These are phyloP conservation scores for Berberis vulgaris DNA, from an alignment of 164 flowering plant species.

Conservation along the genomic window DNA sequence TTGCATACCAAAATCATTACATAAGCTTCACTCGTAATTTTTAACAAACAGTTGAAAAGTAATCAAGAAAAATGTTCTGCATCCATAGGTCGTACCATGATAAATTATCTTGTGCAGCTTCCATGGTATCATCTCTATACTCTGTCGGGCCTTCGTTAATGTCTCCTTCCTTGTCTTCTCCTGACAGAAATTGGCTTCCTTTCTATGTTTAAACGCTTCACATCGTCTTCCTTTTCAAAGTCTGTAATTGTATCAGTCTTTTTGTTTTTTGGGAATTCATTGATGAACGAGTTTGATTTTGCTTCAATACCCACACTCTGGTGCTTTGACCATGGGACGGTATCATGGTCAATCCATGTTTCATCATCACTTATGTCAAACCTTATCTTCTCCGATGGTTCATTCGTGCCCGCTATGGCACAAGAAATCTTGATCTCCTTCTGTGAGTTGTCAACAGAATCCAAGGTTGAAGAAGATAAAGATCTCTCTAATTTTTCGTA, in stretches of 20 bases:
- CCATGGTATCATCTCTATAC: background rate
- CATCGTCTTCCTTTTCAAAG: slow-evolving; percentile 4
- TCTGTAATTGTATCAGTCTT: background rate
- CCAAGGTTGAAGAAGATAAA: slow-evolving; percentile 28
- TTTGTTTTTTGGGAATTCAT: slow-evolving; percentile 2
- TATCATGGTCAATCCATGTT: slow-evolving; percentile 1
- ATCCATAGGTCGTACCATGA: background rate
- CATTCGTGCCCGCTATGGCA: slow-evolving; percentile 5
- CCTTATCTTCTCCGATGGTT: slow-evolving; percentile 19
- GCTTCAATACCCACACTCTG: background rate
- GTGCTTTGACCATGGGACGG: slow-evolving; percentile 3
- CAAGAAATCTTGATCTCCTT: slow-evolving; percentile 6
- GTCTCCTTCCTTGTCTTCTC: slow-evolving; percentile 34
- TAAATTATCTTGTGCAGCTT: background rate
- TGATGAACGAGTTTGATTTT: slow-evolving; percentile 1
- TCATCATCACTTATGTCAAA: slow-evolving; percentile 37
- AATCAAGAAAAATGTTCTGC: background rate
- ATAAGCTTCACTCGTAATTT: background rate
- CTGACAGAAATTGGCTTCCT: slow-evolving; percentile 50
- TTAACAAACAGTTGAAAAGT: background rate
- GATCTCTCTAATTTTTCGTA: slow-evolving; percentile 17
- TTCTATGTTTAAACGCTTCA: slow-evolving; percentile 14
- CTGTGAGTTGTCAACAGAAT: slow-evolving; percentile 19
- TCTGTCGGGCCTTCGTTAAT: slow-evolving; percentile 6
- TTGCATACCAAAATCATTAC: background rate